Base-by-base conservation (phyloP, 2,329 filamentous ascomycete genomes). In the Periconia sp. region DNA sequence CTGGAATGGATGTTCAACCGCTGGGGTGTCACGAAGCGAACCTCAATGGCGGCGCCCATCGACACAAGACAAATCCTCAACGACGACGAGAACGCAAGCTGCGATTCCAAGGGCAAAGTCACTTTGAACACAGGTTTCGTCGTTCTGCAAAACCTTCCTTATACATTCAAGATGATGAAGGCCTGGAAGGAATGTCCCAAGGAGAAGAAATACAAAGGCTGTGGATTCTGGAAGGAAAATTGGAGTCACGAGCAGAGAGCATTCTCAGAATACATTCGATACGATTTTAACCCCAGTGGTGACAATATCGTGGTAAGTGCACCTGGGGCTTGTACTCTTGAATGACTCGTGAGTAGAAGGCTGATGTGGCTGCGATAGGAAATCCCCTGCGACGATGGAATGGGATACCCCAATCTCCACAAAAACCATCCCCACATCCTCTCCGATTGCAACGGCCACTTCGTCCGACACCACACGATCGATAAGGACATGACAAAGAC, bases 1-100 rank as follows among this genome's bases (percentile, higher is more conserved):
- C 46, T 77, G n/a, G 76, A 78, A 59, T 78, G 73, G 71, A 66
- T 78, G 5, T 67, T 78, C 54, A 76, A 74, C 52, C 66, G 72
- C 32, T 78, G 75, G 76, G 66, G 72, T 36, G 64, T 77, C 35
- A 66, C 59, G 6, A 47, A 59, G 1, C 53, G 69, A 1, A 76
- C 72, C 1, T 64, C 72, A 5, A 51, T 77, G 24, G 66, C 73
- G 4, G 64, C 76, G 56, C 67, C 75, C 5, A 54, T 66, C 6
- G 52, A 42, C 12, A 39, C 36, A 7, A 23, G 16, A 19, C 43
- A 46, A 33, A 37, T 30, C 5, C 21, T 37, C 21, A 41, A 67
- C 26, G 48, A 46, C 15, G 54, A 48, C 4, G 35, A 50, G 24
- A 50, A 51, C 4, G 36, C 37, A 4, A 73, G 72, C 54, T 59